These are phyloP conservation scores for Lablab purpureus DNA, from an alignment of 306 rosid genomes.

Conservation along the genomic window DNA sequence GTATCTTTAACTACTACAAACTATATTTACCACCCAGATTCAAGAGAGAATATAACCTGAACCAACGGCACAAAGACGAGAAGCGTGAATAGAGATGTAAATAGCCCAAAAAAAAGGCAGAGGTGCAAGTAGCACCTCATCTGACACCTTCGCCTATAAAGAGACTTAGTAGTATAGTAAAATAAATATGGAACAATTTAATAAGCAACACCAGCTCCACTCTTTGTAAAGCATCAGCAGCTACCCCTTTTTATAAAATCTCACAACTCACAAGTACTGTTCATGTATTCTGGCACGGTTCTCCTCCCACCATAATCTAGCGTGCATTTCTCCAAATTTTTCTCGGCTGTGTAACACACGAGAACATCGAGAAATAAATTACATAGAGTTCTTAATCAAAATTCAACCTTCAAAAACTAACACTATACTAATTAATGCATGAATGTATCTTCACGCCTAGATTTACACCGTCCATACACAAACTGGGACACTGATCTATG, in stretches of 20 bases:
- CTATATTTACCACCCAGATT: constrained; percentile 61
- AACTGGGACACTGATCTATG: constrained; percentile 6
- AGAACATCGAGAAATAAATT: constrained; percentile 35
- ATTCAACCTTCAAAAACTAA: constrained; percentile 11
- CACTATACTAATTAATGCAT: not conserved
- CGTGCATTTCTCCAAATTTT: constrained; percentile 92
- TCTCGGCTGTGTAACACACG: constrained; percentile 74
- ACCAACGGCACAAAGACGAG: constrained; percentile 37
- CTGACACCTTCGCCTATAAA: constrained; percentile 53
- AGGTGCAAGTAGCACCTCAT: constrained; percentile 59
- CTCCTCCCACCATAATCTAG: constrained; percentile 98
- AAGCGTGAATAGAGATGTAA: constrained; percentile 45
- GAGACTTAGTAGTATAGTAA: constrained; percentile 62
- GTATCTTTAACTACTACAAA: constrained; percentile 36
- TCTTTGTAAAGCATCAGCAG: constrained; percentile 47
- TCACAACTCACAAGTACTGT: constrained; percentile 82
- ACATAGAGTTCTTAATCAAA: constrained; percentile 31
- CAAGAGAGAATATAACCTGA: constrained; percentile 51
- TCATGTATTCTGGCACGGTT: constrained; percentile 93
- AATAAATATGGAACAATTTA: constrained; percentile 54
- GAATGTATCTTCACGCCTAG: constrained; percentile 23
- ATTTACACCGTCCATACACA: constrained; percentile 10
- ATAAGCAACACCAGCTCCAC: constrained; percentile 60
- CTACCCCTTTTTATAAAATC: constrained; percentile 40
- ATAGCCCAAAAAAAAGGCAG: constrained; percentile 51